Base-by-base conservation (phyloP, 1,139 yeast genomes). In the Blastobotrys aristatus region DNA sequence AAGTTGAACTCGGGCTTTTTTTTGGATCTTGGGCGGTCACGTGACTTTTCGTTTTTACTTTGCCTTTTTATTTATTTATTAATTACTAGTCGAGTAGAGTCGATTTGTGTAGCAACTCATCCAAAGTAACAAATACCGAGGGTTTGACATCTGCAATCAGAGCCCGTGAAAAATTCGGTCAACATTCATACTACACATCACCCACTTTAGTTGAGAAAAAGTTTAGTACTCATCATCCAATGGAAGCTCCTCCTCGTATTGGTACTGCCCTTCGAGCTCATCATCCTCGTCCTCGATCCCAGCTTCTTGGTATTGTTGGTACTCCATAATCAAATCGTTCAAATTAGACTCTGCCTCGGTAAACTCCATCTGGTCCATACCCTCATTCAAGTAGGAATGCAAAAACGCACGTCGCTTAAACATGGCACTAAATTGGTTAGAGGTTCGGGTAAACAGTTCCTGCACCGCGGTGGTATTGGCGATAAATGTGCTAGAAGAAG, bases 341-440 rank as follows among this genome's bases (percentile, higher is more conserved):
- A 71, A 59, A 59, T 71, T 71, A 45, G 71, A 64, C 52, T 70
- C 70, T 14, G 75, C 75, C 57, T 72, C 75, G 29, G 70, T 65
- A 61, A 71, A 72, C 58, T 71, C 75, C 53, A 65, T 64, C 57
- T 66, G 72, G 47, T 71, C 75, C 75, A 71, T 72, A 47, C 75
- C 76, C 55, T 71, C 75, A 32, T 69, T 64, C 18, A 72, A 67
- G 59, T 71, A 71, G 74, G 76, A 72, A 54, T 71, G 76, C 56
- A 71, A 57, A 66, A 72, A 71, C 30, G 75, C 75, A 54, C 67
- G 63, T 43, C 75, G 62, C 51, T 67, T 63, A 65, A 70, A 71
- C 75, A 71, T 71, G 55, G 68, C 66, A 27, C 63, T 53, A 62
- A 72, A 71, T 56, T 71, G 76, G 48, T 61, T 61, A 16, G 68